These are phyloP conservation scores for Beauveria bassiana DNA, from an alignment of 2,329 filamentous ascomycete species.

Conservation along the genomic window DNA sequence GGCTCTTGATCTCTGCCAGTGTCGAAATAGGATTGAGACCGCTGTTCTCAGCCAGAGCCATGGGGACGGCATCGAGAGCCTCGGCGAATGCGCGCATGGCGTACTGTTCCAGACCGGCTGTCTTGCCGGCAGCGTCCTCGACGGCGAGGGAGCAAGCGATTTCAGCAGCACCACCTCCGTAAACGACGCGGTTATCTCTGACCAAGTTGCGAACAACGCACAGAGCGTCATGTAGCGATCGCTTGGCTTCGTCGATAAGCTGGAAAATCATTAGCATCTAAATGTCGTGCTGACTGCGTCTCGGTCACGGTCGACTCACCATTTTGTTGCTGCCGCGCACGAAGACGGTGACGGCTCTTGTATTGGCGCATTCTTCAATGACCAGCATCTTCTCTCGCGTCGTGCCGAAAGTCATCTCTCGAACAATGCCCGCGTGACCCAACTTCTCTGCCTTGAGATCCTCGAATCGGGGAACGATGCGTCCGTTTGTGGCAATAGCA, in stretches of 20 bases:
- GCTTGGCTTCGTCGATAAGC: constrained; percentile 98
- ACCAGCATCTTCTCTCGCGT: constrained; percentile 99
- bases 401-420: constrained; percentile 94
- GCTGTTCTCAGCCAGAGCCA: constrained; percentile 96
- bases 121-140: constrained; percentile 90
- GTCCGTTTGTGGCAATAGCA: constrained; percentile 94
- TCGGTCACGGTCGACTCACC: constrained; percentile 44
- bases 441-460: constrained; percentile 88
- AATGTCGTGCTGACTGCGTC: background rate
- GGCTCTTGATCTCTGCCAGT: constrained; percentile 87
- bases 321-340: constrained; percentile 99
- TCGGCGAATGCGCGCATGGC: constrained; percentile 97
- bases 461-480: constrained; percentile 95
- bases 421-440: constrained; percentile 78
- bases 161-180: constrained; percentile 92
- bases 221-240: constrained; percentile 92
- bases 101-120: constrained; percentile 95
- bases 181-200: constrained; percentile 91
- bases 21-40: constrained; percentile 94
- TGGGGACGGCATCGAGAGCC: constrained; percentile 84
- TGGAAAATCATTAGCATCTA: constrained; percentile 29
- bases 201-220: constrained; percentile 97
- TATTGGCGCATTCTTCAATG: constrained; percentile 98
- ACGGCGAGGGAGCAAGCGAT: constrained; percentile 95
- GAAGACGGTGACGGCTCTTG: constrained; percentile 90